phyloP scores from a whole-genome alignment of 495 filamentous ascomycete genomes.

The Massariosphaeria phaeospora region DNA sequence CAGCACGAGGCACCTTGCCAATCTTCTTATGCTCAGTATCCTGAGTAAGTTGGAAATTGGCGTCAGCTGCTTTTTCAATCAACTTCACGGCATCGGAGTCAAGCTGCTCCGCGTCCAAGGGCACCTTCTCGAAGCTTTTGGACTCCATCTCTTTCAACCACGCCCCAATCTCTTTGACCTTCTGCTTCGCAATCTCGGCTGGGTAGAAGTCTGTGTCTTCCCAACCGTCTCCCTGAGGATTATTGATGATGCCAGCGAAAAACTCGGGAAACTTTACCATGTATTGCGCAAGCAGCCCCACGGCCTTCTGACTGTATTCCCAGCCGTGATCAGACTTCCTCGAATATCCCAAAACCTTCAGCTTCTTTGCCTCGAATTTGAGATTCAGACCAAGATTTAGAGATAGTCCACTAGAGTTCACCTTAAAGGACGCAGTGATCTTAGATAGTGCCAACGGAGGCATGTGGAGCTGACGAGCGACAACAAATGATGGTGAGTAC shows the following conservation, averaged over 20 bases:
- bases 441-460: constrained; percentile 88
- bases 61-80: constrained; percentile 74
- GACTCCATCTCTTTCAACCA: constrained; percentile 90
- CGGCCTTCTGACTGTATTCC: constrained; percentile 88
- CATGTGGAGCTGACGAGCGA: constrained; percentile 73
- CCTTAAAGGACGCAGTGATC: constrained; percentile 87
- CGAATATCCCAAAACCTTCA: constrained; percentile 94
- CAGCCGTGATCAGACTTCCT: constrained; percentile 77
- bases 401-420: constrained; percentile 68
- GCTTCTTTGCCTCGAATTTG: constrained; percentile 91
- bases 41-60: constrained; percentile 47
- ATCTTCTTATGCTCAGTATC: constrained; percentile 58
- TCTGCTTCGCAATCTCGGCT: constrained; percentile 60
- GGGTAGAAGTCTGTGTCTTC: constrained; percentile 83
- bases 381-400: constrained; percentile 92
- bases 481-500: constrained; percentile 80
- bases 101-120: constrained; percentile 90
- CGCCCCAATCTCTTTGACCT: constrained; percentile 79
- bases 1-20: constrained; percentile 73
- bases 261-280: constrained; percentile 95
- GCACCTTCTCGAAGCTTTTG: constrained; percentile 86
- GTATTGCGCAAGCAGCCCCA: constrained; percentile 75
- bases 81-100: constrained; percentile 81
- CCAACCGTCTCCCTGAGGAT: constrained; percentile 68
- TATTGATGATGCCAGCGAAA: constrained; percentile 75